These are phyloP conservation scores for Colletotrichum neosansevieriae DNA, from an alignment of 2,329 filamentous ascomycete species.

Conservation along the genomic window DNA sequence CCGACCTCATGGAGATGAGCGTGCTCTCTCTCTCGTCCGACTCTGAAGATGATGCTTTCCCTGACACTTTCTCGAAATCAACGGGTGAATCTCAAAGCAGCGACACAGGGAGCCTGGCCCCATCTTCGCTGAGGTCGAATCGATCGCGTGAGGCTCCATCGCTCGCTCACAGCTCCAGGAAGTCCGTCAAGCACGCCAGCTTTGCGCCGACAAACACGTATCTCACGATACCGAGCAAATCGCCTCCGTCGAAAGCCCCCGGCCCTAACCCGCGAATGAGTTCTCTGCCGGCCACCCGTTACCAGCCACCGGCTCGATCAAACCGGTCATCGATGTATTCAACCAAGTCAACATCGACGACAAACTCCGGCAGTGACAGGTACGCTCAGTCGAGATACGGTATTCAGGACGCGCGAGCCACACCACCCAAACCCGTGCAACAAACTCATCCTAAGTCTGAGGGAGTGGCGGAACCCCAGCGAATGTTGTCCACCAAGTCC, in stretches of 20 bases:
- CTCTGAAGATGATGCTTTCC: constrained; percentile 62
- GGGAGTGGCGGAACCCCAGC: constrained; percentile 8
- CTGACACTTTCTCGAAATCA: constrained; percentile 47
- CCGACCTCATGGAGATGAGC: constrained; percentile 67
- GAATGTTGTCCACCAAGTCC: constrained; percentile 27
- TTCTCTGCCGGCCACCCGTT: constrained; percentile 43
- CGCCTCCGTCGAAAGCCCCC: constrained; percentile 41
- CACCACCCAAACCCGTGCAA: constrained; percentile 49
- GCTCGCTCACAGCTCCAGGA: constrained; percentile 46
- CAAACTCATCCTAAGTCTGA: background rate
- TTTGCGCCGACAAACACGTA: constrained; percentile 57
- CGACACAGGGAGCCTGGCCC: constrained; percentile 29
- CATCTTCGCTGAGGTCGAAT: constrained; percentile 32
- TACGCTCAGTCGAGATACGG: constrained; percentile 48
- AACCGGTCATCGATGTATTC: constrained; percentile 50
- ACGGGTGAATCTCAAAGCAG: constrained; percentile 39
- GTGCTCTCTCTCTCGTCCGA: constrained; percentile 69
- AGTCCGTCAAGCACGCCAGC: constrained; percentile 55
- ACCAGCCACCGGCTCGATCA: constrained; percentile 39
- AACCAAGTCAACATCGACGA: constrained; percentile 51
- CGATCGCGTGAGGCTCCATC: constrained; percentile 43
- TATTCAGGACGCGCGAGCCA: constrained; percentile 49
- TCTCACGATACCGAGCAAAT: constrained; percentile 54
- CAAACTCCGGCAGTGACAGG: constrained; percentile 50
- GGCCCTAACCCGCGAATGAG: constrained; percentile 46